Percentiles rank a stretch among this genome's conserved stretches.
Evolutionary conservation across 1,284 basidiomycete genomes (phyloP).

Genomic region (Cutaneotrichosporon sp.): DNA sequence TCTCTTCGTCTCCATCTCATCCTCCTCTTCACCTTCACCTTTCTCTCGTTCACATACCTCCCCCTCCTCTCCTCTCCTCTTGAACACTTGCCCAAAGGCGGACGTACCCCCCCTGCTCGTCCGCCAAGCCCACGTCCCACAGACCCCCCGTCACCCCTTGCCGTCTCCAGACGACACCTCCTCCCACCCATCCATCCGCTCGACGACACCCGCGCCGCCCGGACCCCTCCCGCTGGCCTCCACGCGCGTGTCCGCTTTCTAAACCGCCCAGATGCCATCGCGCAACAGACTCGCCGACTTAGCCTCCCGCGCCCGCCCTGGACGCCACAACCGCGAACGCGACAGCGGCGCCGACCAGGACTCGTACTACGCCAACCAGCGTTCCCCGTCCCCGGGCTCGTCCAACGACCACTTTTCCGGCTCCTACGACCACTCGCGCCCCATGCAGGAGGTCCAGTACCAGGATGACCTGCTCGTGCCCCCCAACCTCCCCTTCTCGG

Average conservation of each 20-base stretch:
- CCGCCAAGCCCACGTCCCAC: not conserved
- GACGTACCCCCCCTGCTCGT: too few species aligned
- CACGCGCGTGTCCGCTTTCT: not conserved
- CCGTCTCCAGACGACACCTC: not conserved
- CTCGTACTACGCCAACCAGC: constrained; percentile 11
- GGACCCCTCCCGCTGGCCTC: not conserved
- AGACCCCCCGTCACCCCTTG: not conserved
- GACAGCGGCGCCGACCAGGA: constrained; percentile 10
- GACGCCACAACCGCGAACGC: constrained; percentile 9
- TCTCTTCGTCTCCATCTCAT: not conserved
- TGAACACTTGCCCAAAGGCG: too few species aligned
- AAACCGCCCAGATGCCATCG: not conserved
- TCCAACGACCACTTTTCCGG: constrained; percentile 6
- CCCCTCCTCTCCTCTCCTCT: not conserved
- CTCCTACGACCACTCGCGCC: constrained; percentile 23
- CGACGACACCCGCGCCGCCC: not conserved
- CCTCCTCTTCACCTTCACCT: not conserved
- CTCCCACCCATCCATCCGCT: not conserved
- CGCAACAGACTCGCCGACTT: constrained; percentile 13
- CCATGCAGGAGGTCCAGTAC: constrained; percentile 32
- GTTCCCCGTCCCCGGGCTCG: constrained; percentile 9
- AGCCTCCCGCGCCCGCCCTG: constrained; percentile 14
- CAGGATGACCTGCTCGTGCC: constrained; percentile 33
- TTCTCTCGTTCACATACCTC: not conserved
- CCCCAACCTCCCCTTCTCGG: constrained; percentile 34